Percentiles rank a stretch among this genome's conserved stretches.
Evolutionary conservation across 306 rosid species (phyloP).

Genomic region (Sindora glabra): DNA sequence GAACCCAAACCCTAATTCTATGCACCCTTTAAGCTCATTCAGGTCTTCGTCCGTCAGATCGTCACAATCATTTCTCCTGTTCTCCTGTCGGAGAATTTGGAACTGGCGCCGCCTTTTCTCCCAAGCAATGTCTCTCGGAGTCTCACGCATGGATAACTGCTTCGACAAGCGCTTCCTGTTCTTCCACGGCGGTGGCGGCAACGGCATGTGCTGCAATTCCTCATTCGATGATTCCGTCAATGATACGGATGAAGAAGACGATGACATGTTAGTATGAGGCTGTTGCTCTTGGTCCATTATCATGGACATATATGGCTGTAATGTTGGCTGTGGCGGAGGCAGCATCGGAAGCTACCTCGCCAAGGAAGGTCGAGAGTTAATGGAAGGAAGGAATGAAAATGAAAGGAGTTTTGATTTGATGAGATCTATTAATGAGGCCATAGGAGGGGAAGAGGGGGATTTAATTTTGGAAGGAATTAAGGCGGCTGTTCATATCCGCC

Average conservation of each 20-base stretch:
- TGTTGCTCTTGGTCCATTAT: background rate
- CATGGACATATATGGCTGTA: too few species aligned
- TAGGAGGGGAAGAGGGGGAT: background rate
- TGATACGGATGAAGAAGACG: background rate
- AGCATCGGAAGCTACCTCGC: conserved; percentile 25
- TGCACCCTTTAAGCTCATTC: conserved; percentile 69
- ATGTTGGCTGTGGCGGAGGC: conserved; percentile 28
- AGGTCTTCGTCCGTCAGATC: conserved; percentile 67
- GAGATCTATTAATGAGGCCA: too few species aligned
- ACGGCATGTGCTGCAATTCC: conserved; percentile 35
- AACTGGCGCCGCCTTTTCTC: conserved; percentile 59
- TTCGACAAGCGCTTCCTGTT: conserved; percentile 36
- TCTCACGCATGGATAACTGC: conserved; percentile 55
- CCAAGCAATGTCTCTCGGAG: conserved; percentile 61
- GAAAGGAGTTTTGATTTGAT: too few species aligned
- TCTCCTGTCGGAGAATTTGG: conserved; percentile 41
- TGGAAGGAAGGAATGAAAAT: too few species aligned
- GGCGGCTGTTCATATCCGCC: too few species aligned
- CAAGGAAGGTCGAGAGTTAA: background rate
- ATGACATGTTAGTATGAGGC: background rate
- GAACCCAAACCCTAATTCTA: conserved; percentile 89
- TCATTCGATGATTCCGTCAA: conserved; percentile 26
- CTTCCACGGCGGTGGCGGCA: conserved; percentile 31
- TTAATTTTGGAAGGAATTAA: too few species aligned
- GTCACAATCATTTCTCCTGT: conserved; percentile 20